These are phyloP conservation scores for Stephanocyclus meneghinianus DNA, from an alignment of 352 stramenopile species.

Conservation along the genomic window DNA sequence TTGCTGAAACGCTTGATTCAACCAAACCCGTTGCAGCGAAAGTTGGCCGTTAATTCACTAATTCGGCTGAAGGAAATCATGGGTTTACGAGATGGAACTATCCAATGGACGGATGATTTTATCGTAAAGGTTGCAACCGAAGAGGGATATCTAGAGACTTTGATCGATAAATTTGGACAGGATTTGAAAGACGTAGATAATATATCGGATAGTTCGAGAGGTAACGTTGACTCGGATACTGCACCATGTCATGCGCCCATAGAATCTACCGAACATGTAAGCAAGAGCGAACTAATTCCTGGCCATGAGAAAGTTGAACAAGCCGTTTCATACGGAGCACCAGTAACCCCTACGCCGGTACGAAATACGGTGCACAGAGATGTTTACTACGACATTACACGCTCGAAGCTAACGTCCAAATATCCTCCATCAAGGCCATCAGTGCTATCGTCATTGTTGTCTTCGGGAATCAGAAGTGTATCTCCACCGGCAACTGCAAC, in stretches of 20 bases:
- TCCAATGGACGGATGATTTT: conserved; percentile 28
- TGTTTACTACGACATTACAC: conserved; percentile 16
- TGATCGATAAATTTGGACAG: conserved; percentile 44
- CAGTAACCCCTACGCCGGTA: background rate
- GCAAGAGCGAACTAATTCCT: no score
- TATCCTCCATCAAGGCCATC: conserved; percentile 3
- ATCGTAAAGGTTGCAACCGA: conserved; percentile 17
- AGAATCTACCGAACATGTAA: no score
- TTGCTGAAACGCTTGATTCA: conserved; percentile 62
- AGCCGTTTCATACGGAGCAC: no score
- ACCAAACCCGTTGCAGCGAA: conserved; percentile 56
- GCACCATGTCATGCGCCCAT: no score
- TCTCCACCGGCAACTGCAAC: conserved; percentile 1
- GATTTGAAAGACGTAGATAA: no score
- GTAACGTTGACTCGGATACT: no score
- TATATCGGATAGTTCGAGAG: no score
- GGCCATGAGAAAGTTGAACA: no score
- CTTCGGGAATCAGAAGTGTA: background rate
- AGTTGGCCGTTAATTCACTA: conserved; percentile 51
- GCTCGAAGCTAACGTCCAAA: conserved; percentile 8
- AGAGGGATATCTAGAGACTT: conserved; percentile 62
- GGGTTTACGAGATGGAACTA: conserved; percentile 31
- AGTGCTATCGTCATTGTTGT: conserved; percentile 1
- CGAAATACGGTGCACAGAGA: background rate
- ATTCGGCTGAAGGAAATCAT: conserved; percentile 55